phyloP scores from a whole-genome alignment of 2,329 filamentous ascomycete genomes.

The Curvularia spicifera region DNA sequence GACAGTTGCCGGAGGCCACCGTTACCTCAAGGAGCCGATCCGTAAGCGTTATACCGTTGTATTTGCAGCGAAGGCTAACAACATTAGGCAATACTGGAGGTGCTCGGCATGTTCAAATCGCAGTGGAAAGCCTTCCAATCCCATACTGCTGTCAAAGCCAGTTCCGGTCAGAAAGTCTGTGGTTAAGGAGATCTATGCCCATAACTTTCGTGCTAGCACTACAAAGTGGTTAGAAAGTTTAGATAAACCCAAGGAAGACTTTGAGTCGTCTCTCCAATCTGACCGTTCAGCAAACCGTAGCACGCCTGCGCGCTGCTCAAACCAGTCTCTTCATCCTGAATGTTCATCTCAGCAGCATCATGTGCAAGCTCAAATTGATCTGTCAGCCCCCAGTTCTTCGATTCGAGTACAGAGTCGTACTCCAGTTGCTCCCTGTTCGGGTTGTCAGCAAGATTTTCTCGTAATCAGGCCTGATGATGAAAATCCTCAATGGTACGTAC shows the following conservation, averaged over 20 bases:
- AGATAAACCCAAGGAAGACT: background rate
- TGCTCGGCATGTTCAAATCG: slow-evolving; percentile 22
- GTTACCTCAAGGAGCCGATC: slow-evolving; percentile 13
- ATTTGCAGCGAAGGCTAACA: slow-evolving; percentile 11
- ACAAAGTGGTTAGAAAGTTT: background rate
- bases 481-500: slow-evolving; percentile 19
- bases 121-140: background rate
- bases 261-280: background rate
- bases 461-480: slow-evolving; percentile 2
- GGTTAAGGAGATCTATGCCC: slow-evolving; percentile 2
- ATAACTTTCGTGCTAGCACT: background rate
- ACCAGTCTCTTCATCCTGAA: slow-evolving; percentile 8
- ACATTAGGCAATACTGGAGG: slow-evolving; percentile 19
- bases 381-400: background rate
- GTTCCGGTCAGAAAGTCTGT: slow-evolving; percentile 1
- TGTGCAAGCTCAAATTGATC: background rate
- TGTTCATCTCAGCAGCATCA: background rate
- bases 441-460: slow-evolving; percentile 20
- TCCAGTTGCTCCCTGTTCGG: slow-evolving; percentile 13
- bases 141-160: background rate
- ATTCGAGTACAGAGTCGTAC: background rate
- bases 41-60: slow-evolving; percentile 12
- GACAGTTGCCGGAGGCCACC: slow-evolving; percentile 42
- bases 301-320: slow-evolving; percentile 25
- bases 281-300: slow-evolving; percentile 20